Evolutionary conservation across 228 moss, liverwort and hornwort genomes (phyloP).

Genomic region (Sphagnum magellanicum): DNA sequence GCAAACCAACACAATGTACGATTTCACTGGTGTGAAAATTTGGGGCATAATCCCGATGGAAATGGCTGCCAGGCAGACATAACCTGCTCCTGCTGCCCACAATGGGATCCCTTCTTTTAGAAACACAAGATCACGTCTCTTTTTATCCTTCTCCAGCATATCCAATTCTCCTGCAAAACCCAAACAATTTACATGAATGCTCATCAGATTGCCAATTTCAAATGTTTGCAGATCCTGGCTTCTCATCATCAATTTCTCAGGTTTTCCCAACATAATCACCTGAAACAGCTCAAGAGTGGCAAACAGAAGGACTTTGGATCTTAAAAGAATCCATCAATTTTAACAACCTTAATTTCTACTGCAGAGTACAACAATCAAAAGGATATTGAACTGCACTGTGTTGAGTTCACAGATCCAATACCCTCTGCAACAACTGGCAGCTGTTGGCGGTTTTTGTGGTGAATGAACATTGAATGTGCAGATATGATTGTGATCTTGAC

Average conservation of each 20-base stretch:
- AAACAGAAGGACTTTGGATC: too few relatives aligned
- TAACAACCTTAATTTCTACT: too few relatives aligned
- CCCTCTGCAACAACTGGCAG: slow-evolving; percentile 15
- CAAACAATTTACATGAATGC: too few relatives aligned
- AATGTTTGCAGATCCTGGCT: too few relatives aligned
- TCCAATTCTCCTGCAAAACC: not conserved
- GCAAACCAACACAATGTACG: slow-evolving; percentile 29
- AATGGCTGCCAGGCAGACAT: slow-evolving; percentile 14
- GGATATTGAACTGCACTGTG: too few relatives aligned
- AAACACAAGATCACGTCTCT: slow-evolving; percentile 21
- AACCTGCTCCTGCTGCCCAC: slow-evolving; percentile 21
- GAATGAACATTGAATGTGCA: not conserved
- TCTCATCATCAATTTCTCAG: too few relatives aligned
- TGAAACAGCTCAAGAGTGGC: too few relatives aligned
- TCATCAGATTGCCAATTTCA: too few relatives aligned
- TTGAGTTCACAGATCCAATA: too few relatives aligned
- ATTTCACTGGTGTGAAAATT: slow-evolving; percentile 26
- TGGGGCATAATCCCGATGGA: slow-evolving; percentile 26
- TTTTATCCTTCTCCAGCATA: slow-evolving; percentile 5
- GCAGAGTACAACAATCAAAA: too few relatives aligned
- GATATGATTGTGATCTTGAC: slow-evolving; percentile 17
- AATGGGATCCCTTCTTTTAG: slow-evolving; percentile 29
- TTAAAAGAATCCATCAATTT: too few relatives aligned
- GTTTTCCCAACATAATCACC: too few relatives aligned
- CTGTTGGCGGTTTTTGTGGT: slow-evolving; percentile 1